phyloP scores from a whole-genome alignment of 768 basidiomycete species.

The Mycena metata region DNA sequence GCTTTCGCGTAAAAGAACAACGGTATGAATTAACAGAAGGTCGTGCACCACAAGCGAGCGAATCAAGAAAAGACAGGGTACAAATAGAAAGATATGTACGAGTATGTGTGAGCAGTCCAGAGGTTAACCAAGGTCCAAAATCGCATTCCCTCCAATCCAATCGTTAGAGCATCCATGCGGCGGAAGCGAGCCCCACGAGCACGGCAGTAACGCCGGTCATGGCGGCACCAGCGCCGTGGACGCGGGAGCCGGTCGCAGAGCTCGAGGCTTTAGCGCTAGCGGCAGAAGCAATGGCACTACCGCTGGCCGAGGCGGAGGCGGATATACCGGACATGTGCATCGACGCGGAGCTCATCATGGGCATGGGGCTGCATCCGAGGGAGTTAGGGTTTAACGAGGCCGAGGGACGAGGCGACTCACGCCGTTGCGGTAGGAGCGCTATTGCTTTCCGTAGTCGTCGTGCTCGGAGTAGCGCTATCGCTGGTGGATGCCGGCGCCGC shows the following conservation, averaged over 20 bases:
- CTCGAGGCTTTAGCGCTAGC: slow-evolving; percentile 18
- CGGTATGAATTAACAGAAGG: neutral
- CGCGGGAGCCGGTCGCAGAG: neutral
- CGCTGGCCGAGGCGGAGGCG: neutral
- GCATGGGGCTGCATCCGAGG: neutral
- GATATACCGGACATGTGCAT: neutral
- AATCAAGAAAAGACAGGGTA: slow-evolving; percentile 30
- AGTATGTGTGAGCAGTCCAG: slow-evolving; percentile 12
- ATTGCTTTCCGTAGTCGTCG: neutral
- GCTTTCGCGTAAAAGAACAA: too few relatives aligned
- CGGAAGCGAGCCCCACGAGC: slow-evolving; percentile 21
- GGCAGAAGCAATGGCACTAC: neutral
- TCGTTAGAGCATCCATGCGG: slow-evolving; percentile 19
- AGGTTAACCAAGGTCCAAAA: neutral
- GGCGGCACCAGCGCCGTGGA: neutral
- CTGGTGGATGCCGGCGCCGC: slow-evolving; percentile 24
- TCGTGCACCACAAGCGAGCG: neutral
- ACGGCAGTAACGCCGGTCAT: neutral
- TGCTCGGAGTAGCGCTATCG: slow-evolving; percentile 12
- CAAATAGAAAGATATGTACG: slow-evolving; percentile 19
- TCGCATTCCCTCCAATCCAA: neutral
- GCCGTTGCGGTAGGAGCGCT: neutral
- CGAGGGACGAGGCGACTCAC: neutral
- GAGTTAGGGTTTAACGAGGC: neutral
- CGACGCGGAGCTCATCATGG: neutral